phyloP scores from a whole-genome alignment of 2,329 filamentous ascomycete genomes.

The Davidsoniella neocaledoniae region DNA sequence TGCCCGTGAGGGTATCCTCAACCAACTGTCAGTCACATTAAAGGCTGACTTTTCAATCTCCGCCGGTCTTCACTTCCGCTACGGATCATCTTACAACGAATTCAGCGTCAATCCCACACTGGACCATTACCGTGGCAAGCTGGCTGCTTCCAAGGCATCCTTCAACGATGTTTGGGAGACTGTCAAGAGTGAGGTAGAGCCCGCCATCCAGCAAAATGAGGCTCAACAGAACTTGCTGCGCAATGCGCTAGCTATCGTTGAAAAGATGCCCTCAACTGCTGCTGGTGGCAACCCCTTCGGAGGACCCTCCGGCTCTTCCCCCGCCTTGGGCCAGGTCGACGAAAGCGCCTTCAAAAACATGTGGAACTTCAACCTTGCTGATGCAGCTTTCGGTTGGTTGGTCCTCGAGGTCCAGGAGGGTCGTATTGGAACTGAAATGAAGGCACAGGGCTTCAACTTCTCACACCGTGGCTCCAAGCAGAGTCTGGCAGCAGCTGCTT shows the following conservation, averaged over 20 bases:
- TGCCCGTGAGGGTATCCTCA: slow-evolving; percentile 86
- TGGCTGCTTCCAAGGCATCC: slow-evolving; percentile 92
- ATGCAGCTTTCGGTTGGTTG: slow-evolving; percentile 92
- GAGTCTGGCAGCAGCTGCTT: slow-evolving; percentile 23
- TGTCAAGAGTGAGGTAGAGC: slow-evolving; percentile 87
- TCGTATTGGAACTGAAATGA: slow-evolving; percentile 95
- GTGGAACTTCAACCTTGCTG: slow-evolving; percentile 99
- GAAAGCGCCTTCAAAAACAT: slow-evolving; percentile 99
- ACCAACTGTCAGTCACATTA: slow-evolving; percentile 90
- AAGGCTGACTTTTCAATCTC: slow-evolving; percentile 98
- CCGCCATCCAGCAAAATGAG: slow-evolving; percentile 83
- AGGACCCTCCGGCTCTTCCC: slow-evolving; percentile 56
- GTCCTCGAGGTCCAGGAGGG: slow-evolving; percentile 91
- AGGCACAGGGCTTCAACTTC: slow-evolving; percentile 97
- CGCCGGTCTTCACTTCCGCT: slow-evolving; percentile 92
- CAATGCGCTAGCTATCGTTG: slow-evolving; percentile 82
- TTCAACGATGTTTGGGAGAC: slow-evolving; percentile 99
- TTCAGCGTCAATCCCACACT: slow-evolving; percentile 97
- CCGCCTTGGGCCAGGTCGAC: slow-evolving; percentile 73
- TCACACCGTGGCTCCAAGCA: slow-evolving; percentile 84
- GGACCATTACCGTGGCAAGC: slow-evolving; percentile 95
- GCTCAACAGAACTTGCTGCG: slow-evolving; percentile 83
- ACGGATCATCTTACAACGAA: slow-evolving; percentile 98
- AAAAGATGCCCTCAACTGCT: slow-evolving; percentile 92
- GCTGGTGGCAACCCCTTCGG: slow-evolving; percentile 96